Evolutionary conservation across 1,284 basidiomycete genomes (phyloP).

Genomic region (Malassezia obtusa): DNA sequence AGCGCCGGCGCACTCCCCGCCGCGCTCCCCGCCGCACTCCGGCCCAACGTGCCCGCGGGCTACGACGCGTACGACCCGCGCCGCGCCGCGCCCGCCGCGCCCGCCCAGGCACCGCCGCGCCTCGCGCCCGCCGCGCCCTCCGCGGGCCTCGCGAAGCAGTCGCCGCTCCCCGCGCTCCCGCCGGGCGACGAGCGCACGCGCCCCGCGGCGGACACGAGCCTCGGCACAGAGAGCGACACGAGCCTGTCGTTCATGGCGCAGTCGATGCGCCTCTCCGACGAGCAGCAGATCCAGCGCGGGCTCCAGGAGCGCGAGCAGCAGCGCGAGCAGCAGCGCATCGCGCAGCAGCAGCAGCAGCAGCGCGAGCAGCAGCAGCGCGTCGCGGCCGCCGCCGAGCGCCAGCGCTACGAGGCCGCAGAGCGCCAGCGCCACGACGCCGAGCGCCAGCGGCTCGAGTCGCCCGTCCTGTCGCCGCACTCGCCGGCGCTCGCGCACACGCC

Average conservation of each 20-base stretch:
- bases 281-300: conserved; percentile 19
- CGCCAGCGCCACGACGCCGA: neutral
- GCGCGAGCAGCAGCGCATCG: conserved; percentile 18
- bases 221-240: conserved; percentile 1
- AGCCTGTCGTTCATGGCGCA: conserved; percentile 13
- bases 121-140: neutral
- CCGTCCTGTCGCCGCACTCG: neutral
- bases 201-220: neutral
- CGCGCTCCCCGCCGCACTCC: conserved; percentile 15
- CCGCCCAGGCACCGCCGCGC: neutral
- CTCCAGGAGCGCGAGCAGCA: conserved; percentile 20
- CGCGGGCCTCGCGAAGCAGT: conserved; percentile 73
- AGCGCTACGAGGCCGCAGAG: neutral
- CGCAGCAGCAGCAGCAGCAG: conserved; percentile 19
- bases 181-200: neutral
- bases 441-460: neutral
- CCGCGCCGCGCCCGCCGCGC: conserved; percentile 14
- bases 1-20: neutral
- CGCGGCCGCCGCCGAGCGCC: conserved; percentile 10
- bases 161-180: conserved; percentile 53
- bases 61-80: conserved; percentile 5
- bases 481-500: neutral
- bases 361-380: conserved; percentile 10
- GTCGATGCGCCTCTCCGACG: conserved; percentile 14
- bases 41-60: neutral